Base-by-base conservation (phyloP, 2,329 filamentous ascomycete species). In the Colletotrichum eremochloae region DNA sequence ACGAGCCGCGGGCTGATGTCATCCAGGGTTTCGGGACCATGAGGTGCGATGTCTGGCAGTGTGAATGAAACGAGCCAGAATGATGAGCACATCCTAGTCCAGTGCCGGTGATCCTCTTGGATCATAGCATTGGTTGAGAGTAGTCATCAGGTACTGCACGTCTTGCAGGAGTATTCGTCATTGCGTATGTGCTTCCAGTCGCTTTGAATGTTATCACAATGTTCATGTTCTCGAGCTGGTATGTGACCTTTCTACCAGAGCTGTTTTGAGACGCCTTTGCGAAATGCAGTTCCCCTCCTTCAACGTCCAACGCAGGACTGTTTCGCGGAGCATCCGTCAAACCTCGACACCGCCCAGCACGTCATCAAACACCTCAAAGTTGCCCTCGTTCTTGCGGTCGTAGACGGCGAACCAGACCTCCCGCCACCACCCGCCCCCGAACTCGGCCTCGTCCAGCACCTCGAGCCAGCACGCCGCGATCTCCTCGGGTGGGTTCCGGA, bases 391-490 rank as follows among this genome's bases (percentile, higher is more conserved):
- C 72, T 77, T 80, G 33, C 75, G 77, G 73, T 88, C 86, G 68
- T 82, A 83, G 61, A 93, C 87, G 0, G 91, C 92, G 84, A 94
- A 94, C 74, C 89, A 85, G 24, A 94, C 80, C 66, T 87, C 86
- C 75, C 81, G 79, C 88, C 90, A 93, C 89, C 91, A 92, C 0
- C 89, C 88, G 1, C 89, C 89, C 50, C 80, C 76, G 74, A 92
- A 93, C 81, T 94, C 91, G 0, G 73, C 48, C 77, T 93, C 90
- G 40, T 77, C 69, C 67, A 93, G 81, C 44, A 93, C 90, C 76
- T 90, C 86, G 38, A 83, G 78, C 86, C 91, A 94, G 75, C 90
- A 91, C 44, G 81, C 71, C 2, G 89, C 91, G n/a, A 94, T 88
- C 73, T 90, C 89, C 42, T 82, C 80, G 0, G 85, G 84, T 11